phyloP scores from a whole-genome alignment of 2,329 filamentous ascomycete species.

The Apiospora marii region DNA sequence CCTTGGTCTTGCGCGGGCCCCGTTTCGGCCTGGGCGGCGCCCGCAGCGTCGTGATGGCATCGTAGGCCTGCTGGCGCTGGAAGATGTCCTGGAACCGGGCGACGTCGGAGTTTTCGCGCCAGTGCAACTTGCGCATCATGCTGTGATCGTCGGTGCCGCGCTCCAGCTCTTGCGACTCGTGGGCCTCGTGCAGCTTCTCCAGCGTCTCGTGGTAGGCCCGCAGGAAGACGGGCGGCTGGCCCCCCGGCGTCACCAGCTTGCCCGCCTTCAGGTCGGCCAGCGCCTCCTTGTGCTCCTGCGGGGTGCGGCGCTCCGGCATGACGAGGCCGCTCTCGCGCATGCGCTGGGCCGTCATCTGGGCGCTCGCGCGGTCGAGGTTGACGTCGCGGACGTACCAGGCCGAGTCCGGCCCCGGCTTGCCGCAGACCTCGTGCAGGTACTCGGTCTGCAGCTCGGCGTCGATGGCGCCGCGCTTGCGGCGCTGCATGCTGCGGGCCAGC shows the following conservation, averaged over 20 bases:
- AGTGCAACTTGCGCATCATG: conserved; percentile 30
- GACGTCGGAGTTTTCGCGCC: conserved; percentile 34
- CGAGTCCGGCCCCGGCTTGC: conserved; percentile 41
- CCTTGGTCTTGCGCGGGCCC: background rate
- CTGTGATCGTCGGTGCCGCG: conserved; percentile 32
- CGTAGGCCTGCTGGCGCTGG: conserved; percentile 37
- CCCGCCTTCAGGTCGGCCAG: conserved; percentile 49
- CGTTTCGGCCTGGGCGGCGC: background rate
- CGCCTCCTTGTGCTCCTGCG: conserved; percentile 44
- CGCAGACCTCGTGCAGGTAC: conserved; percentile 65
- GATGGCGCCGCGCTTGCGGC: conserved; percentile 64
- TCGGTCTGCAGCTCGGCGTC: conserved; percentile 69
- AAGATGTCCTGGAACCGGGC: conserved; percentile 33
- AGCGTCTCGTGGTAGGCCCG: conserved; percentile 40
- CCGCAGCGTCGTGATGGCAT: background rate
- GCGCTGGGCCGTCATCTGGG: conserved; percentile 46
- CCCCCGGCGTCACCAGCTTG: conserved; percentile 30
- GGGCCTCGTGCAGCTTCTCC: conserved; percentile 33
- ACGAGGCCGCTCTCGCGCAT: conserved; percentile 54
- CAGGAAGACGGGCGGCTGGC: conserved; percentile 28
- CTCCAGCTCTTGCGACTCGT: conserved; percentile 34
- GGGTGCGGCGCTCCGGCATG: conserved; percentile 56
- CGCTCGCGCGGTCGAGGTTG: conserved; percentile 56
- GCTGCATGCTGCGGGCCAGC: conserved; percentile 65
- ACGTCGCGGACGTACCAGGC: conserved; percentile 51